Evolutionary conservation across 2,329 filamentous ascomycete genomes (phyloP).

Genomic region (Colletotrichum aenigma): DNA sequence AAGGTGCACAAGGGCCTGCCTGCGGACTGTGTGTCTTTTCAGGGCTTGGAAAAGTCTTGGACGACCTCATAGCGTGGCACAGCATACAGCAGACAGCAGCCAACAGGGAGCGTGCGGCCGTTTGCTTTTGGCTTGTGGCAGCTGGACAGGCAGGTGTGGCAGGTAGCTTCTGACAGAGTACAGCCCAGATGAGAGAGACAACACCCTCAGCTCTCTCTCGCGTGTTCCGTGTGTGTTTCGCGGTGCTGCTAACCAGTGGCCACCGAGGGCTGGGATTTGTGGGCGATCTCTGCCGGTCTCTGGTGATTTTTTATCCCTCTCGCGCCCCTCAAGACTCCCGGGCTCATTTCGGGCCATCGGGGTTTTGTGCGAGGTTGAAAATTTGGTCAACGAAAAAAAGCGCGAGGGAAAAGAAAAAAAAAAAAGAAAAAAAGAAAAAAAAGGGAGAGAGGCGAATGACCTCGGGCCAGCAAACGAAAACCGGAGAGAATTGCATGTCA

Average conservation of each 20-base stretch:
- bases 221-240: not conserved
- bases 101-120: not conserved
- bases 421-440: not conserved
- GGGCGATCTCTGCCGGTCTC: not conserved
- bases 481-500: not conserved
- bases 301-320: not conserved
- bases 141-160: not conserved
- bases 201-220: not conserved
- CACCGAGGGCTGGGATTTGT: not conserved
- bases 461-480: not conserved
- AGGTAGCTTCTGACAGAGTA: not conserved
- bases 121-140: not conserved
- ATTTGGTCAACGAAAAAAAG: not conserved
- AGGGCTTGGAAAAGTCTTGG: constrained; percentile 14
- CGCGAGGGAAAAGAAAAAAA: not conserved
- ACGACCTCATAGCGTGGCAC: constrained; percentile 15
- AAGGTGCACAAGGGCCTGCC: constrained; percentile 14
- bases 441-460: not conserved
- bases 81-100: not conserved
- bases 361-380: not conserved
- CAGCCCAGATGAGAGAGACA: not conserved
- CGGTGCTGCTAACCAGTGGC: not conserved
- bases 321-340: not conserved
- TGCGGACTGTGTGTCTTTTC: constrained; percentile 10
- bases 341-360: constrained; percentile 8